Conservation (phyloP, 2,329 filamentous ascomycete species). For the Colletotrichum phormii region DNA sequence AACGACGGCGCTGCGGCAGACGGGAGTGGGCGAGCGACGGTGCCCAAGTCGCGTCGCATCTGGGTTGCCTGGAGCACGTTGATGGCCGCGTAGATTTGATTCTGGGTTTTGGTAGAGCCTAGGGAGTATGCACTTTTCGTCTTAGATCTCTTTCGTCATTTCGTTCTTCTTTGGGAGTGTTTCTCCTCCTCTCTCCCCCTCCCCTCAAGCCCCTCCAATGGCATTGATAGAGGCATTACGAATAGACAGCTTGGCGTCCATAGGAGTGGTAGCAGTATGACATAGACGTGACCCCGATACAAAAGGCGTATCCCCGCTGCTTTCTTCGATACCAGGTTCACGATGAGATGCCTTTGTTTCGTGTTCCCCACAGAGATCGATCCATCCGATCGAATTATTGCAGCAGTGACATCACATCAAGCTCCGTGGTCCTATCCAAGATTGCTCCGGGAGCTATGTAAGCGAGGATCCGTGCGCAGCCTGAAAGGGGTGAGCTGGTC, state of each 20-base stretch:
- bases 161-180: neutral
- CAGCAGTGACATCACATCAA: conserved; percentile 24
- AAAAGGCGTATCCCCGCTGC: neutral
- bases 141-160: neutral
- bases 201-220: neutral
- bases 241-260: conserved; percentile 19
- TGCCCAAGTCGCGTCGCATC: conserved; percentile 59
- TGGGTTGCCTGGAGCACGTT: conserved; percentile 69
- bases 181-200: neutral
- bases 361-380: neutral
- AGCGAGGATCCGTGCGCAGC: neutral
- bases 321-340: neutral
- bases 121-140: neutral
- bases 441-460: neutral
- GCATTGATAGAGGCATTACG: conserved; percentile 22
- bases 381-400: conserved; percentile 8
- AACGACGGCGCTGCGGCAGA: conserved; percentile 16
- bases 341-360: neutral
- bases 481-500: too few relatives aligned
- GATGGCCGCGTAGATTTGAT: conserved; percentile 27
- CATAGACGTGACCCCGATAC: neutral
- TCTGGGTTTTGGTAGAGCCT: too few relatives aligned
- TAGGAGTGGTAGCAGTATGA: neutral
- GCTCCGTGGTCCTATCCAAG: neutral
- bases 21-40: conserved; percentile 51